Percentiles rank a stretch among this genome's conserved stretches.
phyloP scores from a whole-genome alignment of 495 filamentous ascomycete genomes.

The Pseudoneurospora amorphoporcata region DNA sequence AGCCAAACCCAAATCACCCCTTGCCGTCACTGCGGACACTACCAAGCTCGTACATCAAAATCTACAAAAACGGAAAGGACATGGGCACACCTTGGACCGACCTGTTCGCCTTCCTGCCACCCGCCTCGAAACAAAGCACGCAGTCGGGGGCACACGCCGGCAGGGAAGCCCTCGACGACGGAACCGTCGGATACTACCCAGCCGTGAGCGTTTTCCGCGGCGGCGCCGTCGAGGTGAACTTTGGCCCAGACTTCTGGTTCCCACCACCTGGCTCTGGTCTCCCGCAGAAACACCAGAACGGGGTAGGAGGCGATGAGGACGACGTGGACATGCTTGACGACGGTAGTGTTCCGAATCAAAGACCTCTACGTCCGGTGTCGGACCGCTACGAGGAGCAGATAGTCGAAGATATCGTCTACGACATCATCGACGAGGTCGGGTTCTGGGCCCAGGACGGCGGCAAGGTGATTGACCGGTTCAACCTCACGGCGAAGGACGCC shows the following conservation, averaged over 20 bases:
- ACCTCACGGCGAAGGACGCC: conserved; percentile 21
- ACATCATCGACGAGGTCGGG: conserved; percentile 86
- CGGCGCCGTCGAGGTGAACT: conserved; percentile 84
- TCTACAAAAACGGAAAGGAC: conserved; percentile 83
- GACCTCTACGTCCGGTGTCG: conserved; percentile 44
- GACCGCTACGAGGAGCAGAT: conserved; percentile 92
- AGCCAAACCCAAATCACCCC: conserved; percentile 61
- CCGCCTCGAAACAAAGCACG: conserved; percentile 67
- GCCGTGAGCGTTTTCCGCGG: conserved; percentile 86
- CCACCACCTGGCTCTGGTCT: conserved; percentile 47
- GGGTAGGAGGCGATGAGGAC: conserved; percentile 19
- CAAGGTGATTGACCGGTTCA: conserved; percentile 29
- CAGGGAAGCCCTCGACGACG: conserved; percentile 79
- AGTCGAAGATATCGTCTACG: conserved; percentile 85
- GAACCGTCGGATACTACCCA: conserved; percentile 89
- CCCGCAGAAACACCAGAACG: not conserved
- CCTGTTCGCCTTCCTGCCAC: conserved; percentile 84
- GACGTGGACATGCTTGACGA: conserved; percentile 43
- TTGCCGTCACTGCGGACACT: conserved; percentile 67
- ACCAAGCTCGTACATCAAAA: conserved; percentile 71
- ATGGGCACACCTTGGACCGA: conserved; percentile 85
- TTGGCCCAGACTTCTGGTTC: conserved; percentile 83
- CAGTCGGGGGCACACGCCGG: conserved; percentile 49
- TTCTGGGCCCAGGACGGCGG: conserved; percentile 60
- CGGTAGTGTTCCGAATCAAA: not conserved